Conservation (phyloP, 2,329 filamentous ascomycete species). For the Apiospora pterosperma region DNA sequence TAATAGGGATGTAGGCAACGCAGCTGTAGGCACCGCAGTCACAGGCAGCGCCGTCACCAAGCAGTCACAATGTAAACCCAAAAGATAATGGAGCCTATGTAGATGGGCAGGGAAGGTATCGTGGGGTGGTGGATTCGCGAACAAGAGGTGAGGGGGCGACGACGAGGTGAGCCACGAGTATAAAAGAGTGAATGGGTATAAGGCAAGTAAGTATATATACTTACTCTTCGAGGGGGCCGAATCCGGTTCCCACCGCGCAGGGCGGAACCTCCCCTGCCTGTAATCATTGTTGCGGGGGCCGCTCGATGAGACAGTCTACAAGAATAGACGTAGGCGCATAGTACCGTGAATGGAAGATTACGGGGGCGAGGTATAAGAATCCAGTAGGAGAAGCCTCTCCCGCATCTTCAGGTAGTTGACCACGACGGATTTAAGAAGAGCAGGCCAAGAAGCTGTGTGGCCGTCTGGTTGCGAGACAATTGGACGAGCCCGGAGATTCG, state of each 20-base stretch:
- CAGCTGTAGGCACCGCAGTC: background rate
- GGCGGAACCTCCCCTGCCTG: slow-evolving; percentile 26
- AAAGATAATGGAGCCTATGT: background rate
- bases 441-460: background rate
- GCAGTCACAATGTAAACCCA: background rate
- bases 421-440: background rate
- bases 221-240: slow-evolving; percentile 28
- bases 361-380: background rate
- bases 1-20: background rate
- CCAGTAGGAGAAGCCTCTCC: background rate
- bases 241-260: slow-evolving; percentile 25
- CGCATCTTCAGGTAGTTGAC: background rate
- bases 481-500: background rate
- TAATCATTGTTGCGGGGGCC: slow-evolving; percentile 22
- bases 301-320: background rate
- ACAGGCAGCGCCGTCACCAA: background rate
- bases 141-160: background rate
- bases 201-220: slow-evolving; percentile 8
- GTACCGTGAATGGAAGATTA: background rate
- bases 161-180: background rate
- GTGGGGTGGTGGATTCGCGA: background rate
- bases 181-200: background rate
- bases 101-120: background rate
- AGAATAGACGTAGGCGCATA: background rate
- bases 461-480: background rate